Base-by-base conservation (phyloP, 805 yeast genomes). In the Ogataea neopini region DNA sequence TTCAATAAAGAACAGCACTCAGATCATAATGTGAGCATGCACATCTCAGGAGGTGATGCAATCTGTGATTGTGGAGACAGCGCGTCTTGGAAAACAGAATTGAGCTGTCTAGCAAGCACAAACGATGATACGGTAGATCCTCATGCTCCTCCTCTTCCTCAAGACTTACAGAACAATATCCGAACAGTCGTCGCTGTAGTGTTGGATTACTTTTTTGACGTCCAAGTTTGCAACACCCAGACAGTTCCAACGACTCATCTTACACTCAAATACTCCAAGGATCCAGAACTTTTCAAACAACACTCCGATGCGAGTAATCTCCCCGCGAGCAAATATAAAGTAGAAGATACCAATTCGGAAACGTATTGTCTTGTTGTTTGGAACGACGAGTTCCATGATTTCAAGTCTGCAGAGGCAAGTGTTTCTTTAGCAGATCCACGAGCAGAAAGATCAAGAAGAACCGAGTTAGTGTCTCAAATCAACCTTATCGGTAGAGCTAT, bases 331-430 rank as follows among this genome's bases (percentile, higher is more conserved):
- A 55, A 52, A 20, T 75, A 75, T 47, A 71, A 68, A 1, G 62
- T 59, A 0, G 63, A 43, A 8, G 79, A 74, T 53, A 18, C 17
- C 7, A 73, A 75, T 54, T 49, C 71, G 1, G 41, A 53, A 6
- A 50, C 69, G 11, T 82, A 76, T 68, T 66, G 71, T 35, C 69
- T 86, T 26, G 60, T 83, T 18, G 69, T 85, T n/a, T 87, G 91
- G 86, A 87, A 87, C 62, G 95, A 87, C 59, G 94, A 87, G 57
- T 74, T 72, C 53, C 94, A 87, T 58, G 77, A 80, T 56, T 78
- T 75, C 53, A 69, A 73, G 2, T 44, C 52, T 10, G 63, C 69
- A 4, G 43, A 49, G 19, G 43, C 37, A 2, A 54, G 62, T 9
- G 36, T 64, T 8, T 43, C 54, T 4, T 20, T 47, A 18, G 60